A percentile compares a stretch with the other conserved stretches of the same genome.
phyloP scores from a whole-genome alignment of 2,329 filamentous ascomycete genomes.

The Metarhizium anisopliae region DNA sequence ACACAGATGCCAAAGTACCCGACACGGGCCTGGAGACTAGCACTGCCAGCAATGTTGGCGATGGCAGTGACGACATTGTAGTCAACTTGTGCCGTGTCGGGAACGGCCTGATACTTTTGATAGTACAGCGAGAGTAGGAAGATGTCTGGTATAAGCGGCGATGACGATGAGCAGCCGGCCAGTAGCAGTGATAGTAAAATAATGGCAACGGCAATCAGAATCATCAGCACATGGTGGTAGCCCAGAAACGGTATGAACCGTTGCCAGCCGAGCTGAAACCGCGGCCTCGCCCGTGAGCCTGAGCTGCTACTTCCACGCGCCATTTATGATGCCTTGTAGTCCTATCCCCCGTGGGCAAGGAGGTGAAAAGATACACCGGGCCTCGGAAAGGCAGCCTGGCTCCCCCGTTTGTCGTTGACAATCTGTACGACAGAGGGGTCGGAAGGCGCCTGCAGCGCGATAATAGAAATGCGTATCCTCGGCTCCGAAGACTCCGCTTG shows the following conservation, averaged over 20 bases:
- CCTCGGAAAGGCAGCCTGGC: constrained; percentile 1
- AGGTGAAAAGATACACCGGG: background rate
- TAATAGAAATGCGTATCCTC: background rate
- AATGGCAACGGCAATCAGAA: constrained; percentile 86
- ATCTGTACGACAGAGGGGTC: constrained; percentile 3
- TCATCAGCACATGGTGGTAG: constrained; percentile 89
- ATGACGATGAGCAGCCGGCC: constrained; percentile 94
- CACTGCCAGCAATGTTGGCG: constrained; percentile 78
- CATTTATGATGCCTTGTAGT: background rate
- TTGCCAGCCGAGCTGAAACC: constrained; percentile 43
- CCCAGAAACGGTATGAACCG: constrained; percentile 61
- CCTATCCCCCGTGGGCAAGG: background rate
- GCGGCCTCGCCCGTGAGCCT: constrained; percentile 20
- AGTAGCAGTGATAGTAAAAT: constrained; percentile 87
- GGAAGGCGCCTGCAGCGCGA: constrained; percentile 3
- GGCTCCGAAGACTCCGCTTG: background rate
- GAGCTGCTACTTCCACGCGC: constrained; percentile 15
- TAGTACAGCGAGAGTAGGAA: constrained; percentile 99
- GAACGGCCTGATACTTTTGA: constrained; percentile 71
- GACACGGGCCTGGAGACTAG: constrained; percentile 80
- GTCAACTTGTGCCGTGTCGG: constrained; percentile 81
- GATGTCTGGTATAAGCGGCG: constrained; percentile 87
- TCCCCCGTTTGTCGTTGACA: background rate
- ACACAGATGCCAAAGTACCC: constrained; percentile 98
- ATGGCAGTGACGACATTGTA: constrained; percentile 81